Evolutionary conservation across 805 yeast species (phyloP), one percentile per base, ranked within the genome.

Genomic region (Nakazawaea wyomingensis): DNA sequence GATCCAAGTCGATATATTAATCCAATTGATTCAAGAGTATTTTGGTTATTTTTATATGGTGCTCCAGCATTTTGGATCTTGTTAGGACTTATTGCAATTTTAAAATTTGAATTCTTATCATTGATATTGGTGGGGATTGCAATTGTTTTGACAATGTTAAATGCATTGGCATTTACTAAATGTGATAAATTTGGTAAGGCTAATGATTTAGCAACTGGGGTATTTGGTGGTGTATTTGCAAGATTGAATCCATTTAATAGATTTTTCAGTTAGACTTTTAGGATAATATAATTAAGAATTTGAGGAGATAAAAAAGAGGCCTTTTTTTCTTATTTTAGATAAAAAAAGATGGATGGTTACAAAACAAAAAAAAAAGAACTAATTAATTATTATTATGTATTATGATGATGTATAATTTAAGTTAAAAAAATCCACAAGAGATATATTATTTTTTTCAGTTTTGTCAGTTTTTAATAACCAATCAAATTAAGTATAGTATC

Each of bases 131-230:
- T 85, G 4, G 58, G 66, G 4, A 78, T 90, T 43, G 89, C 95
- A 1, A 59, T 86, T 8, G 74, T 80, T 3, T 69, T 91, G 48
- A 84, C 93, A 0, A 56, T 80, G 35, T 86, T 95, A 39, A 91
- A 91, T 59, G 82, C 95, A 1, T 69, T 87, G 66, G 97, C 97
- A 0, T 91, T 86, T 63, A 85, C 95, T 20, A 76, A 86, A 54
- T 88, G 97, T 62, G 97, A 90, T 60, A 87, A 85, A 65, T 91
- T 90, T 64, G 87, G 95, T 39, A 84, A 80, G 57, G 96, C 95
- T 21, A 83, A 83, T 57, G 71, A 67, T 42, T 57, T 84, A 41
- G 87, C 90, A 4, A 64, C 69, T 20, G 74, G 70, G 51, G 56
- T 84, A 8, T 67, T 82, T 51, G 74, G 82, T 4, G 61, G 64